Percentiles rank a stretch among this genome's conserved stretches.
Evolutionary conservation across 495 filamentous ascomycete species (phyloP).

Genomic region (Oidiodendron maius): DNA sequence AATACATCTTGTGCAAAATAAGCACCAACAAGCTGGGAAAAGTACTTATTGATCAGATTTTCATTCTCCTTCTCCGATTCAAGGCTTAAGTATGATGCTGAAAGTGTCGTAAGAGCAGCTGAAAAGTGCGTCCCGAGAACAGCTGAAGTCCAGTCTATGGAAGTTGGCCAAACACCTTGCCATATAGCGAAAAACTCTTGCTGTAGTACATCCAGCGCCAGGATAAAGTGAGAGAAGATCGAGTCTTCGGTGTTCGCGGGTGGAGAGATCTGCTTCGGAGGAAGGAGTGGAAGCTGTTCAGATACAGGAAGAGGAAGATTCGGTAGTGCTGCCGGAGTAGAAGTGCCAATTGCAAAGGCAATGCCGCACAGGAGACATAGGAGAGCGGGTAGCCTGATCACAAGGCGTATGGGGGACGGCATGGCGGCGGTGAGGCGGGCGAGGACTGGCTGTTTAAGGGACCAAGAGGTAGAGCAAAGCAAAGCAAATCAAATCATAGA

Average conservation of each 20-base stretch:
- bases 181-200: conserved; percentile 67
- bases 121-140: conserved; percentile 79
- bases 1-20: conserved; percentile 87
- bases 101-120: conserved; percentile 58
- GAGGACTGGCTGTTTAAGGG: background rate
- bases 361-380: background rate
- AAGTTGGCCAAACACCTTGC: conserved; percentile 75
- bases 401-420: background rate
- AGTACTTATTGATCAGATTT: conserved; percentile 77
- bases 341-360: background rate
- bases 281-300: background rate
- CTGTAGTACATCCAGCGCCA: conserved; percentile 71
- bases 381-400: too few species aligned
- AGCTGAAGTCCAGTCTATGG: conserved; percentile 94
- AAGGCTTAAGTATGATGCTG: conserved; percentile 30
- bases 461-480: background rate
- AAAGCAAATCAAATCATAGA: too few species aligned
- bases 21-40: conserved; percentile 65
- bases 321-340: background rate
- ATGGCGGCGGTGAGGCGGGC: background rate
- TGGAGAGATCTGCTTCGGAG: background rate
- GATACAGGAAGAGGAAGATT: too few species aligned
- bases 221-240: conserved; percentile 34
- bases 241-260: background rate
- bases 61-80: conserved; percentile 44